Conservation (phyloP, 805 yeast species). For the Zygoascus flipseniorum region DNA sequence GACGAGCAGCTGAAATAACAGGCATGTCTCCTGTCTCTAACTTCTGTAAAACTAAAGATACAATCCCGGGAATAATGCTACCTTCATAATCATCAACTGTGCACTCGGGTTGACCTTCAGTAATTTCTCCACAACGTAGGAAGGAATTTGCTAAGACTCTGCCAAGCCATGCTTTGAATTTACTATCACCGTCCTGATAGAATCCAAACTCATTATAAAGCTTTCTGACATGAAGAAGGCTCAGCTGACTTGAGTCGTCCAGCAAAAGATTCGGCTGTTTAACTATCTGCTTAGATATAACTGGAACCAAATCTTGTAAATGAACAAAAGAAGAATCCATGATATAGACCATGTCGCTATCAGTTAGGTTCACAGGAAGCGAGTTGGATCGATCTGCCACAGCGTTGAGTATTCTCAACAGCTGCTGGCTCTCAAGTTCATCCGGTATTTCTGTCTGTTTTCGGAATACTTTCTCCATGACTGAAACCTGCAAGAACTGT, state of each 20-base stretch:
- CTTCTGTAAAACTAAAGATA: slow-evolving; percentile 1
- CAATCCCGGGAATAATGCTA: slow-evolving; percentile 3
- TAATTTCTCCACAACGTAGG: slow-evolving; percentile 3
- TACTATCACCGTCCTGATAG: neutral
- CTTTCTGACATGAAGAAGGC: neutral
- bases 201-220: neutral
- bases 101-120: slow-evolving; percentile 4
- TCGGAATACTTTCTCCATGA: neutral
- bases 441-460: neutral
- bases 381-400: neutral
- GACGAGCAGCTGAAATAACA: neutral
- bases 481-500: neutral
- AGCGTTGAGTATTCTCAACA: neutral
- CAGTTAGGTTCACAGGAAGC: neutral
- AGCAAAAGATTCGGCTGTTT: neutral
- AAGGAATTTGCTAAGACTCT: slow-evolving; percentile 3
- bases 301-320: neutral
- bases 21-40: neutral
- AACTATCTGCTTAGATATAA: neutral
- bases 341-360: neutral
- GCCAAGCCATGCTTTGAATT: slow-evolving; percentile 1
- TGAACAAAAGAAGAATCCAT: neutral
- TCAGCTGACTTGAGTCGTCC: neutral
- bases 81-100: neutral
- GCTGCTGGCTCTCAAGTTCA: neutral